Conservation (phyloP, 2,329 filamentous ascomycete species). For the Ceratocystis diversiconidia region DNA sequence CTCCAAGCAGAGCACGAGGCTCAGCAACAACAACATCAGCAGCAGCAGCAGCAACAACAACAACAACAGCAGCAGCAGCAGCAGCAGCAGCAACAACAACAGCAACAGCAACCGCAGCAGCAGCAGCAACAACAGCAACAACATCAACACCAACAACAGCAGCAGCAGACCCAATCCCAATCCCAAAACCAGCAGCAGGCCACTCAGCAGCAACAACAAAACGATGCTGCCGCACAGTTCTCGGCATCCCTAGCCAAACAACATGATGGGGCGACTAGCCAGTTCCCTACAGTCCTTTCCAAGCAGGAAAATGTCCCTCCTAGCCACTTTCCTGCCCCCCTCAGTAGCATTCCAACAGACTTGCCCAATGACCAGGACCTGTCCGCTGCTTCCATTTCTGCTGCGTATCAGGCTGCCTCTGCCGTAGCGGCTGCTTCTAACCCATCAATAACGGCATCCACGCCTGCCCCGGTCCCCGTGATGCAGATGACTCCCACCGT, state of each 20-base stretch:
- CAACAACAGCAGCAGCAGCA: conserved; percentile 20
- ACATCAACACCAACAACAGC: conserved; percentile 9
- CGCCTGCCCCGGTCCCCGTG: conserved; percentile 5
- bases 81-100: conserved; percentile 20
- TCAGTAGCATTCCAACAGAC: not conserved
- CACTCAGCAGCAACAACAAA: conserved; percentile 18
- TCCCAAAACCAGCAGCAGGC: not conserved
- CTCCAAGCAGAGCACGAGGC: conserved; percentile 25
- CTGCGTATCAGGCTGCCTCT: conserved; percentile 14
- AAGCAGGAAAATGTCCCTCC: not conserved
- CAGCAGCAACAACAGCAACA: conserved; percentile 16
- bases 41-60: conserved; percentile 16
- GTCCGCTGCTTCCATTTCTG: conserved; percentile 13
- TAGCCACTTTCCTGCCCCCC: not conserved
- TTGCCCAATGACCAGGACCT: conserved; percentile 8
- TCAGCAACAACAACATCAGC: conserved; percentile 21
- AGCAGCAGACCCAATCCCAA: not conserved
- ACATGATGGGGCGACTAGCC: not conserved
- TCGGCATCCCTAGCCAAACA: conserved; percentile 10
- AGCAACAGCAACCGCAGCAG: conserved; percentile 11
- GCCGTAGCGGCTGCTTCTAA: not conserved
- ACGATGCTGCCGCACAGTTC: conserved; percentile 16
- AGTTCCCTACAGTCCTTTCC: not conserved
- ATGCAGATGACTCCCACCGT: conserved; percentile 7
- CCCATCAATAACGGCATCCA: conserved; percentile 1